Base-by-base conservation (phyloP, 2,329 filamentous ascomycete species). In the Arthrobotrys megalospora region DNA sequence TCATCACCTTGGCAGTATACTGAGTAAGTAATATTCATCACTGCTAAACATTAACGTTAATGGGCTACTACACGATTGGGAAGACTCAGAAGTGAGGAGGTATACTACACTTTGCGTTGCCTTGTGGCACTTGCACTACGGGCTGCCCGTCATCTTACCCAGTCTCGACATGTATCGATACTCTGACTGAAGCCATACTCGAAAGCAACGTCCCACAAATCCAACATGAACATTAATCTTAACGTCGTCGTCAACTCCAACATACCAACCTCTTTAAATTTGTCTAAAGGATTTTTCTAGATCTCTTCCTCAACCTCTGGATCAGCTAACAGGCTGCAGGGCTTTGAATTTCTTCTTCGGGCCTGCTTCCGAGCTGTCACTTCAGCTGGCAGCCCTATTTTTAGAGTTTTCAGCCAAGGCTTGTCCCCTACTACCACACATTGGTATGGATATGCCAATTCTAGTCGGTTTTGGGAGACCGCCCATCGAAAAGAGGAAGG, bases 391-490 rank as follows among this genome's bases (percentile, higher is more conserved):
- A 8, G 11, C 8, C 60, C 60, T 64, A 64, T 64, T 64, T 64
- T 64, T 64, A 34, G 60, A 11, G 24, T 43, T 43, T 7, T 14
- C 32, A 38, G 53, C 53, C 32, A 58, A 41, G 53, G 32, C 3
- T 34, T 36, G 4, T 6, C 5, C 53, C 53, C 12, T 21, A 1
- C 55, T 60, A 43, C 36, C 19, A 7, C 19, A 10, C 5, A 24
- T 60, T 45, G 45, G 62, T 38, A 52, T 66, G 45, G 47, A 52
- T 52, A 68, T 68, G 32, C 48, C 65, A 24, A 60, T 60, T 68
- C 21, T 21, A 43, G 16, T 28, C 63, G 47, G 12, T 41, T 64
- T 64, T 64, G 21, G 34, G 38, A 67, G 63, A 19, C 12, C 34
- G 1, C 8, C 24, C 43, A 19, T 47, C 65, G 19, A 34, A 55